A percentile compares a stretch with the other conserved stretches of the same genome.
These are phyloP conservation scores for Apiotrichum akiyoshidainum DNA, from an alignment of 1,284 basidiomycete genomes.

Conservation along the genomic window DNA sequence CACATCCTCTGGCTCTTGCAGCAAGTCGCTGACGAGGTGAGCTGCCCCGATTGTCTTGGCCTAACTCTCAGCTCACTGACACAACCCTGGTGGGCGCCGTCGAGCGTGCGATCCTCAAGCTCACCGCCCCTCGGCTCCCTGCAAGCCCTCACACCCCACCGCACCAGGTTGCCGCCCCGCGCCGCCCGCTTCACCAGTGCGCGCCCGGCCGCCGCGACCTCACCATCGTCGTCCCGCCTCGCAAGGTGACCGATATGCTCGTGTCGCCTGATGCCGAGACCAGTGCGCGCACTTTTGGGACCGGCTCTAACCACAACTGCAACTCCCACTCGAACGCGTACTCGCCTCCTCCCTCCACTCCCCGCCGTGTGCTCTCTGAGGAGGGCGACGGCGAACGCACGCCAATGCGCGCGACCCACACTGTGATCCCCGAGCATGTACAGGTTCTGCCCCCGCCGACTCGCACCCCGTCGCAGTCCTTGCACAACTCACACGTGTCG, in stretches of 20 bases:
- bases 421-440: background rate
- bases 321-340: background rate
- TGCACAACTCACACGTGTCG: too few species aligned
- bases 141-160: too few species aligned
- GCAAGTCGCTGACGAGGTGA: constrained; percentile 17
- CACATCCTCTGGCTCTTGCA: constrained; percentile 17
- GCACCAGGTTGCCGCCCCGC: background rate
- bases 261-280: background rate
- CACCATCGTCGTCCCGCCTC: background rate
- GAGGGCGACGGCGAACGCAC: background rate
- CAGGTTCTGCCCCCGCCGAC: background rate
- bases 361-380: background rate
- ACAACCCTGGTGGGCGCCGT: constrained; percentile 12
- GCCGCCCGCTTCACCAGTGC: background rate
- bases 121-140: background rate
- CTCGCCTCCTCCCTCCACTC: background rate
- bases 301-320: background rate
- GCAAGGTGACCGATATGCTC: background rate
- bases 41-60: background rate
- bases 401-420: background rate
- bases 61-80: constrained; percentile 12
- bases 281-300: background rate
- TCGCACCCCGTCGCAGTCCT: background rate
- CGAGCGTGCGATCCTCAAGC: background rate
- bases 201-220: background rate